A percentile compares a stretch with the other conserved stretches of the same genome.
These are phyloP conservation scores for Candida qinlingensis DNA, from an alignment of 805 yeast genomes.

Conservation along the genomic window DNA sequence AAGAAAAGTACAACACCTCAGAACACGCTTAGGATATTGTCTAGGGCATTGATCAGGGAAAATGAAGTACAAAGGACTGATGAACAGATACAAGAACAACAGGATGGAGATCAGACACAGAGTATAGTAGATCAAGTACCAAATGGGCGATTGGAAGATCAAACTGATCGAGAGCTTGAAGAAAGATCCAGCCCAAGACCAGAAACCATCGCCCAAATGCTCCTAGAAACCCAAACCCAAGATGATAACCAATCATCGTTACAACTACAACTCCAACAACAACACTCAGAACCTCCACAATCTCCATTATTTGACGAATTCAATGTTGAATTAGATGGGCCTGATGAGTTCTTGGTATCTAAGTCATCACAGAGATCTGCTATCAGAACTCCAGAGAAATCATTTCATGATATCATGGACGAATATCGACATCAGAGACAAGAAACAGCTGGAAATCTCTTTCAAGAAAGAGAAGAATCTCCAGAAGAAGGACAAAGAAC, in stretches of 20 bases:
- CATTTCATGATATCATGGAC: not conserved
- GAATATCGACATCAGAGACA: not conserved
- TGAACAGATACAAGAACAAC: not conserved
- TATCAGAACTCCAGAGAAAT: not conserved
- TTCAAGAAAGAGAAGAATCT: no score
- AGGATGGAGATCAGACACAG: not conserved
- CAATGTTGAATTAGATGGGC: not conserved
- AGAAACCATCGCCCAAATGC: no score
- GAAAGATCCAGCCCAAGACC: no score
- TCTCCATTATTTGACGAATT: no score
- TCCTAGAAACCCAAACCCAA: no score
- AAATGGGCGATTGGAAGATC: not conserved
- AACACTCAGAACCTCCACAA: no score
- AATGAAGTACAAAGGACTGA: not conserved
- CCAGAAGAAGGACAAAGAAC: not conserved
- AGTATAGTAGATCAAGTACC: not conserved
- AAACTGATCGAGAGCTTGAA: not conserved
- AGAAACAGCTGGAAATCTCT: no score
- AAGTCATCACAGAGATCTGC: not conserved
- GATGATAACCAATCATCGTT: no score
- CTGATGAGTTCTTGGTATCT: not conserved
- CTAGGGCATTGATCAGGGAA: slow-evolving; percentile 17
- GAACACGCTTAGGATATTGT: slow-evolving; percentile 17
- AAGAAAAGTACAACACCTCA: slow-evolving; percentile 19
- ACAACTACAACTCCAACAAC: no score